Conservation (phyloP, 352 stramenopile species). For the Phytopythium cucurbitacearum region DNA sequence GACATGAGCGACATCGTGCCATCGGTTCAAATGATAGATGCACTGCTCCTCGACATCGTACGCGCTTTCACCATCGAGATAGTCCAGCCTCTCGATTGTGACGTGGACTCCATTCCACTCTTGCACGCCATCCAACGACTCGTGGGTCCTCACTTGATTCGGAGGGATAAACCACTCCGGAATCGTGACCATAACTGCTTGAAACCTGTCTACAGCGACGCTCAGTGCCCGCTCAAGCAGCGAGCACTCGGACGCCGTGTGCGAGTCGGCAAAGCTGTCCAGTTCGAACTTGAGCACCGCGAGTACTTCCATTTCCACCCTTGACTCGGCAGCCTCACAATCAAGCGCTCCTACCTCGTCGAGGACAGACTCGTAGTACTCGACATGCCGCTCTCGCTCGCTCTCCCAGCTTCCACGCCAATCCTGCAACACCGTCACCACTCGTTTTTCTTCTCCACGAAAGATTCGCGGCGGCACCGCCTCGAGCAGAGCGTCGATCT, state of each 20-base stretch:
- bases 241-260: neutral
- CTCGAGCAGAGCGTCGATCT: constrained; percentile 14
- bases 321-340: neutral
- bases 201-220: neutral
- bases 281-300: constrained; percentile 14
- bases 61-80: neutral
- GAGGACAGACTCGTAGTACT: constrained; percentile 8
- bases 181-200: neutral
- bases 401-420: constrained; percentile 10
- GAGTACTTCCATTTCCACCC: constrained; percentile 8
- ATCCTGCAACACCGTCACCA: neutral
- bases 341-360: neutral
- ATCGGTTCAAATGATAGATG: constrained; percentile 7
- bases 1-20: constrained; percentile 7
- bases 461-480: neutral
- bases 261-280: constrained; percentile 5
- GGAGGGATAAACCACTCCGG: constrained; percentile 25
- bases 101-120: constrained; percentile 22
- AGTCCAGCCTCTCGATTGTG: constrained; percentile 5
- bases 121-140: neutral
- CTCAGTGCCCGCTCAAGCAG: constrained; percentile 9
- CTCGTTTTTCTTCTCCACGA: neutral
- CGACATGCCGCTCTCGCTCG: constrained; percentile 17
- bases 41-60: neutral
- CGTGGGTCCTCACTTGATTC: constrained; percentile 12